Evolutionary conservation across 2,329 filamentous ascomycete species (phyloP).

Genomic region (Colletotrichum godetiae): DNA sequence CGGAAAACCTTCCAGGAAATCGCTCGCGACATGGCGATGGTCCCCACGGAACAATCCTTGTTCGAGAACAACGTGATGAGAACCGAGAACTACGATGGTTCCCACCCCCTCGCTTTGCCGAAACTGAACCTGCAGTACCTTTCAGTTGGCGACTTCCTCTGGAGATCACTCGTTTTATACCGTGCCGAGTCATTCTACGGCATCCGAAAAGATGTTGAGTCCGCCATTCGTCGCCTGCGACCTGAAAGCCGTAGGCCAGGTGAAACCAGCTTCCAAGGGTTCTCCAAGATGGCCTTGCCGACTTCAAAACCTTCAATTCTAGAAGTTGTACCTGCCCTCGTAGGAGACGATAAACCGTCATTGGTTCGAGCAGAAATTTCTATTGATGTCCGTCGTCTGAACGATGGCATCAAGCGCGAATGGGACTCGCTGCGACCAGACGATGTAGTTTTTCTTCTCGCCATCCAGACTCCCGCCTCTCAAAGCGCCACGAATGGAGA

Average conservation of each 20-base stretch:
- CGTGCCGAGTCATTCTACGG: constrained; percentile 93
- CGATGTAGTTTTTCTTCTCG: constrained; percentile 89
- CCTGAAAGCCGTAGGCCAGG: constrained; percentile 74
- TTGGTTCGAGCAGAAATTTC: constrained; percentile 87
- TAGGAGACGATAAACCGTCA: constrained; percentile 86
- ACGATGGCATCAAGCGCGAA: constrained; percentile 80
- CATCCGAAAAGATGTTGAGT: constrained; percentile 90
- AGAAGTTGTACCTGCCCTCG: constrained; percentile 83
- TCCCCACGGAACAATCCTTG: constrained; percentile 86
- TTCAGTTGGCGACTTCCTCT: constrained; percentile 95
- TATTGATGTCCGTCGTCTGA: constrained; percentile 84
- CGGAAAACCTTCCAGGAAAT: constrained; percentile 85
- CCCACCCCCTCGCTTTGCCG: constrained; percentile 86
- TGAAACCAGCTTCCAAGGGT: constrained; percentile 81
- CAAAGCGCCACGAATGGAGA: constrained; percentile 65
- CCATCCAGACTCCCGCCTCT: constrained; percentile 72
- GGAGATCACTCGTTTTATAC: constrained; percentile 90
- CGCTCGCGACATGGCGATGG: constrained; percentile 74
- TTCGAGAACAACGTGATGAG: constrained; percentile 84
- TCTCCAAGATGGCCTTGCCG: constrained; percentile 90
- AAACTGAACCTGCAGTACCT: constrained; percentile 97
- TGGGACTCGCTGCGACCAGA: constrained; percentile 91
- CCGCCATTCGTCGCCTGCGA: constrained; percentile 81
- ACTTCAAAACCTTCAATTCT: constrained; percentile 88
- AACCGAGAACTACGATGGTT: constrained; percentile 89